Base-by-base conservation (phyloP, 2,329 filamentous ascomycete species). In the Colletotrichum spinosum region DNA sequence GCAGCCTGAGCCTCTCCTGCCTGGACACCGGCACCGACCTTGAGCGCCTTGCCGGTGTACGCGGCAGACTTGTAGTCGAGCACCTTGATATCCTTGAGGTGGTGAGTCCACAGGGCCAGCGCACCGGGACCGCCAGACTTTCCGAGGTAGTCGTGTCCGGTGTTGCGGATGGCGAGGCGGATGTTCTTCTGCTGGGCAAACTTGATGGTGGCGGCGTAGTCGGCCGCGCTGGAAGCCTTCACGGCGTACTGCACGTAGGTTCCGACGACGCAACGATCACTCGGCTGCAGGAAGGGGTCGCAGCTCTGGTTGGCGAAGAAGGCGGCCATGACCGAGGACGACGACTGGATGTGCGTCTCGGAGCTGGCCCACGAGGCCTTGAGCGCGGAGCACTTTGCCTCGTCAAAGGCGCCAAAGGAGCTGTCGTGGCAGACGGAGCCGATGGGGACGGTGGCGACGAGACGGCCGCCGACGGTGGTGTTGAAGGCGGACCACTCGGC, bases 381-480 rank as follows among this genome's bases (percentile, higher is more conserved):
- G 1, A 88, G 69, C 13, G 67, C 72, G 2, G 74, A 65, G 69
- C 86, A 88, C 25, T 73, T 71, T 1, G 68, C 76, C 8, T 72
- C 77, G 70, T 88, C 75, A 70, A 85, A 87, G 10, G 72, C 77
- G 71, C 88, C 75, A 70, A 85, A 87, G 15, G 72, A 77, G 13
- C 77, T 79, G 34, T 79, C 77, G 67, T 88, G 85, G 68, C 86
- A 88, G 2, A 81, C 77, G 3, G 78, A 71, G 4, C 78, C 86
- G 9, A 87, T 70, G 1, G 86, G 86, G 1, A 82, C 74, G 0
- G 83, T 87, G 2, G 77, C 76, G 38, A 88, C 76, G 33, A 89
- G 75, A 9, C 75, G 76, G 0, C 87, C 87, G 4, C 75, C 74
- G 0, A 88, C 74, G 2, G 84, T 82, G 35, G 72, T 49, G 70